Evolutionary conservation across 352 stramenopile genomes (phyloP), one percentile per base, ranked within the genome.

Genomic region (Phytophthora megakarya): DNA sequence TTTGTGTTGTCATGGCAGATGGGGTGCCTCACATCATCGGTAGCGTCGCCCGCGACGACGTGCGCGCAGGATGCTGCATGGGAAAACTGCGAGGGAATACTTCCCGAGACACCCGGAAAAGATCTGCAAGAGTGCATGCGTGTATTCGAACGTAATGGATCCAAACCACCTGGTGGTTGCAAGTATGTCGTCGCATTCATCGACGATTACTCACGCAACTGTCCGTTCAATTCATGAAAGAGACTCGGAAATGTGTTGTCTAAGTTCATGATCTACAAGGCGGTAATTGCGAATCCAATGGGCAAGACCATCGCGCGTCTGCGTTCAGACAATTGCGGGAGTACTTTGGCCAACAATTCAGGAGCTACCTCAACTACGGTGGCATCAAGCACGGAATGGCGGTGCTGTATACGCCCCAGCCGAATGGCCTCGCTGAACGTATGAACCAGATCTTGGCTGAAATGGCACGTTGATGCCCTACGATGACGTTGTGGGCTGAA

Each of bases 201-300:
- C 16, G 58, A 76, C n/a, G 62, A 75, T 33, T 65, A 45, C 28
- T 63, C 53, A 7, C 49, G 66, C 16, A 52, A 65, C 46, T 63
- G 10, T 39, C 21, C 5, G 51, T 61, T 1, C 73, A 75, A 16
- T 65, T 67, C 8, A 11, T 75, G 21, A 66, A n/a, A n/a, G n/a
- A n/a, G n/a, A n/a, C n/a, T n/a, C n/a, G n/a, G n/a, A n/a, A n/a
- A n/a, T n/a, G n/a, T n/a, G n/a, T n/a, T 65, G 11, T 6, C 33
- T 4, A 58, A 56, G 5, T 69, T 75, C 18, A 56, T 46, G 13
- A 11, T 37, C 3, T 72, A 43, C 30, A 59, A 67, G 16, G 35
- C 25, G 23, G 3, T 26, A 7, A 51, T 54, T 21, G 53, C 67
- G 33, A 61, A 61, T 1, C 16, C 21, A 32, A 38, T 30, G 2